phyloP scores from a whole-genome alignment of 495 filamentous ascomycete species.

The Haplographium delicatum region DNA sequence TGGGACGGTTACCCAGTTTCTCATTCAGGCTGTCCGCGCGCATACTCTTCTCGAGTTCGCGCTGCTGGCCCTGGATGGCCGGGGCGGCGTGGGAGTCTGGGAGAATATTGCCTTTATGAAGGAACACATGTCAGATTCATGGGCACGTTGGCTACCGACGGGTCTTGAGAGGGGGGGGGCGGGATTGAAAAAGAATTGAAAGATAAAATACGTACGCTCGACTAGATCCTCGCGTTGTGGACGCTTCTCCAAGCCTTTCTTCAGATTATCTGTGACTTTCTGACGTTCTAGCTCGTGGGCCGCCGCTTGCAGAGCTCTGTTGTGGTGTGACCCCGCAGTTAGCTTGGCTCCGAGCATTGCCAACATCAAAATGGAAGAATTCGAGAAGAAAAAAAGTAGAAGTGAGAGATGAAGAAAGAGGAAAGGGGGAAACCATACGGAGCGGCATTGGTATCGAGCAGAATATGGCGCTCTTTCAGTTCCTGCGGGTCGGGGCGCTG shows the following conservation, averaged over 20 bases:
- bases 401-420: too few species aligned
- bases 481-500: conserved; percentile 75
- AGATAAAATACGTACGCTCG: conserved; percentile 52
- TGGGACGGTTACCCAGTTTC: conserved; percentile 68
- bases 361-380: conserved; percentile 1
- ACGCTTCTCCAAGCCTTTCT: conserved; percentile 60
- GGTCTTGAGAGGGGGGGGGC: not conserved
- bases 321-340: not conserved
- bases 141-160: not conserved
- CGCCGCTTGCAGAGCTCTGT: conserved; percentile 56
- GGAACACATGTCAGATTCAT: conserved; percentile 10
- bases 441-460: conserved; percentile 65
- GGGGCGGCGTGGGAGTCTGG: conserved; percentile 71
- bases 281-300: conserved; percentile 62
- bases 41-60: conserved; percentile 80
- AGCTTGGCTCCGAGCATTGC: not conserved
- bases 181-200: conserved; percentile 2
- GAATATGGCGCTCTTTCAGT: conserved; percentile 68
- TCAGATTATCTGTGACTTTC: conserved; percentile 55
- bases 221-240: conserved; percentile 62
- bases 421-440: conserved; percentile 45
- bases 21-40: conserved; percentile 77
- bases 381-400: too few species aligned
- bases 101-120: conserved; percentile 67
- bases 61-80: conserved; percentile 67